A percentile compares a stretch with the other conserved stretches of the same genome.
These are phyloP conservation scores for Hypoxylon sp. DNA, from an alignment of 2,329 filamentous ascomycete species.

Conservation along the genomic window DNA sequence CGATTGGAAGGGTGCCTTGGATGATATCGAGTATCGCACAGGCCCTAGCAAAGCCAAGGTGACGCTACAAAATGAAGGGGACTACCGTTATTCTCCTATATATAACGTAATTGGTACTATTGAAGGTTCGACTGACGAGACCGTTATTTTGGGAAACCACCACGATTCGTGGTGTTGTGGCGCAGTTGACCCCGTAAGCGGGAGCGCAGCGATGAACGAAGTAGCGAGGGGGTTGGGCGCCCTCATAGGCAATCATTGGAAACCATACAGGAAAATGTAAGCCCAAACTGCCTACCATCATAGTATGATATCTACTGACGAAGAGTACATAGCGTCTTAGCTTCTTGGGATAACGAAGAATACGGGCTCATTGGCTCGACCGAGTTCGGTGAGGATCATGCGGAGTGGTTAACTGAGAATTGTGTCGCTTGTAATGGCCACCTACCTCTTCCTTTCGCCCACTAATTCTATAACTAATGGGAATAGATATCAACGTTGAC, in stretches of 20 bases:
- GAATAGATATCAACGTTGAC: conserved; percentile 73
- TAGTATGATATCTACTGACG: conserved; percentile 8
- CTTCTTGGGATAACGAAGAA: conserved; percentile 75
- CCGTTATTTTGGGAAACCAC: conserved; percentile 79
- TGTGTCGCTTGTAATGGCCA: conserved; percentile 71
- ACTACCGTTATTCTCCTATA: conserved; percentile 38
- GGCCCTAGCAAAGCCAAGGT: conserved; percentile 60
- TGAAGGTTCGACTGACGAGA: conserved; percentile 78
- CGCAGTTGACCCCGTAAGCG: conserved; percentile 79
- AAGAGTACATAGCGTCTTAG: conserved; percentile 70
- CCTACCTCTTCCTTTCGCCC: not conserved
- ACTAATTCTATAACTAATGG: conserved; percentile 1
- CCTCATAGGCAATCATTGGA: conserved; percentile 76
- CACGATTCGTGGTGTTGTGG: conserved; percentile 82
- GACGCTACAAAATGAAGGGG: conserved; percentile 67
- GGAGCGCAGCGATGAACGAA: conserved; percentile 78
- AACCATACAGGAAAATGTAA: conserved; percentile 60
- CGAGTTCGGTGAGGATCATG: conserved; percentile 82
- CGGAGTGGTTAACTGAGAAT: conserved; percentile 74
- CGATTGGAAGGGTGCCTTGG: conserved; percentile 37
- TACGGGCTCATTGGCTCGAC: conserved; percentile 80
- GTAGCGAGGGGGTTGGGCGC: conserved; percentile 76
- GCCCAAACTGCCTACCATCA: not conserved
- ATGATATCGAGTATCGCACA: conserved; percentile 35
- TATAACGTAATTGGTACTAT: conserved; percentile 78